phyloP scores from a whole-genome alignment of 768 basidiomycete genomes.

The Tylopilus felleus region DNA sequence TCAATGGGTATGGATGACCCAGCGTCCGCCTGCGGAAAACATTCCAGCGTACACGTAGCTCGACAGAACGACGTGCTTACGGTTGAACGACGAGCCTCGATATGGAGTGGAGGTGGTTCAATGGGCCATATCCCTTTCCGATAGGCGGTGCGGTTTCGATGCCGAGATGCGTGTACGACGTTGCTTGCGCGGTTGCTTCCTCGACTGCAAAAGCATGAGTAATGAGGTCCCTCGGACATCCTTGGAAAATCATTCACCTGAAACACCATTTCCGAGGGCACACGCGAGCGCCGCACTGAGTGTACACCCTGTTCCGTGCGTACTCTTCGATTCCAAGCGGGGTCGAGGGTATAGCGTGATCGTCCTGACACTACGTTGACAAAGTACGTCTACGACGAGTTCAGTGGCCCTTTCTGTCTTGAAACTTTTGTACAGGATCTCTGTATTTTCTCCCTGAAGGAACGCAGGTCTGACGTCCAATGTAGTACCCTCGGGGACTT shows the following conservation, averaged over 20 bases:
- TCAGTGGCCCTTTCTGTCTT: too few species aligned
- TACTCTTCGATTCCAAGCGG: not conserved
- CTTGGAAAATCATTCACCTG: not conserved
- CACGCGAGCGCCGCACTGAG: not conserved
- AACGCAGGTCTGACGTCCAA: not conserved
- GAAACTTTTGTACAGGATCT: not conserved
- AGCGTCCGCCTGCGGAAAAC: not conserved
- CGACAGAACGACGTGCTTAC: not conserved
- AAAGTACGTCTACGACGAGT: constrained; percentile 1
- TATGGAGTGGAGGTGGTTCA: not conserved
- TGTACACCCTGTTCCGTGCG: not conserved
- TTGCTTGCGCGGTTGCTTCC: not conserved
- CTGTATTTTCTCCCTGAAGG: not conserved
- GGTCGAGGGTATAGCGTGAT: not conserved
- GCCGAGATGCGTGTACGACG: not conserved
- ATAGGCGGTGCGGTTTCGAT: not conserved
- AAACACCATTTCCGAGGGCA: not conserved
- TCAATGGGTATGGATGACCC: not conserved
- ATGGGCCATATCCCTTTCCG: not conserved
- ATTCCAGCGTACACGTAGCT: not conserved
- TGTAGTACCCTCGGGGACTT: not conserved
- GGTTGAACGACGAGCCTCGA: constrained; percentile 1
- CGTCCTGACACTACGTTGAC: not conserved
- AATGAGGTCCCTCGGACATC: too few species aligned
- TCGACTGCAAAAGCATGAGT: not conserved